Base-by-base conservation (phyloP, 805 yeast species). In the Yamadazyma takamatsuzukensis region DNA sequence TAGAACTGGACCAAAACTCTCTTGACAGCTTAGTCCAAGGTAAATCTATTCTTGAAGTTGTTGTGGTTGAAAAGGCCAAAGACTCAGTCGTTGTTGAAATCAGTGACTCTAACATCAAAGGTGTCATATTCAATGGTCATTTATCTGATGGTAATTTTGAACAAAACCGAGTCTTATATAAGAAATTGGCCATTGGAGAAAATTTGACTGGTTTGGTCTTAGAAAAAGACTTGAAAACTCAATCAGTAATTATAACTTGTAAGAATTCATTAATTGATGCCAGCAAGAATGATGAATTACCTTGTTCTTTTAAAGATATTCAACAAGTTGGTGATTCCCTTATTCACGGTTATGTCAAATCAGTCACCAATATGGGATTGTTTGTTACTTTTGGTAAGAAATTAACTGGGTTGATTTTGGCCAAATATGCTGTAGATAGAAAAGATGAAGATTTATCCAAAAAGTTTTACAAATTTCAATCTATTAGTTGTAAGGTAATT, bases 321-420 rank as follows among this genome's bases (percentile, higher is more conserved):
- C 49, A 49, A 14, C 21, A 29, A 19, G 60, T 68, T 10, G 61
- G 63, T 27, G 47, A 54, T 29, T 61, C 62, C 15, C 48, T 64
- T 18, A 57, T 85, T 32, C 71, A 74, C 36, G 98, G 97, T 26
- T 89, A 69, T 53, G 76, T 90, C 24, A 82, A 78, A 44, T 80
- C 88, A 13, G 76, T 82, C 13, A 84, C 94, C n/a, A 72, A 70
- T 27, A 71, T 72, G 52, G 97, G 97, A 43, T 66, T 87, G 9
- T 90, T 90, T 53, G 83, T 90, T 37, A 74, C 81, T 0, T 90
- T 90, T 58, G 86, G 80, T 36, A 82, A 83, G 42, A 75, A 73
- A 33, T 73, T 90, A 42, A 84, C 86, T 19, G 97, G 97, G 32
- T 70, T 90, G 43, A 83, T 87, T 4, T 72, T 85, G 40, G 83